Percentiles rank a stretch among this genome's conserved stretches.
Conservation (phyloP, 2,329 filamentous ascomycete genomes). For the Fusarium sp. region DNA sequence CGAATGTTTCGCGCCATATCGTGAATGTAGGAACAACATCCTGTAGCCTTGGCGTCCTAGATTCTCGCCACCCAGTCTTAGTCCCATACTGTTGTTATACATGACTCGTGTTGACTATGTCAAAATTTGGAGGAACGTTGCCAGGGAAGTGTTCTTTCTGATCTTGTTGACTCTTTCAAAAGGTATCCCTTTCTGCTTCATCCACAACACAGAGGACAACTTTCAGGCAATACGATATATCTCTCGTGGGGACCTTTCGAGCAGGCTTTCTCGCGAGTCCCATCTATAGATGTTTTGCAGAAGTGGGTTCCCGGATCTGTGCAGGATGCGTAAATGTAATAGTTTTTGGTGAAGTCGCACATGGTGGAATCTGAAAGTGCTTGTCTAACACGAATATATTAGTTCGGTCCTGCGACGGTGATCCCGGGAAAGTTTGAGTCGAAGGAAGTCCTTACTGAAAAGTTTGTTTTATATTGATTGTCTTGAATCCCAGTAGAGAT, state of each 20-base stretch:
- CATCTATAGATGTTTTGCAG: slow-evolving; percentile 77
- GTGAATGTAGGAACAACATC: background rate
- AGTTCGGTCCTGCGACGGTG: background rate
- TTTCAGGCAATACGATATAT: slow-evolving; percentile 77
- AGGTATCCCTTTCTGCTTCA: slow-evolving; percentile 44
- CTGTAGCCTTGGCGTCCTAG: background rate
- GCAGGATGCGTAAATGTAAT: slow-evolving; percentile 81
- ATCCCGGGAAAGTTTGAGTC: background rate
- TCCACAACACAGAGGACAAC: slow-evolving; percentile 63
- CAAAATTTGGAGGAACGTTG: background rate
- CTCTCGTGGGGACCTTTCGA: slow-evolving; percentile 77
- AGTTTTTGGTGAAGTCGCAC: slow-evolving; percentile 80
- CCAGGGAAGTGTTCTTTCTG: slow-evolving; percentile 9
- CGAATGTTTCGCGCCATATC: background rate
- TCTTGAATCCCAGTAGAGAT: background rate
- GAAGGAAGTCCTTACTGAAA: slow-evolving; percentile 9
- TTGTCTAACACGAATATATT: slow-evolving; percentile 1
- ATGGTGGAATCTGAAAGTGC: slow-evolving; percentile 53
- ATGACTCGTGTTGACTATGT: background rate
- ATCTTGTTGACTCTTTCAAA: slow-evolving; percentile 9
- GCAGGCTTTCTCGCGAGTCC: slow-evolving; percentile 71
- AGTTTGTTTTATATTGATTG: background rate
- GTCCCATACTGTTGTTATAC: background rate
- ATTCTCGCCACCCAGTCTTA: background rate
- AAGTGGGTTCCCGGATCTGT: slow-evolving; percentile 78